phyloP scores from a whole-genome alignment of 2,329 filamentous ascomycete species.

The Pseudogymnoascus sp. region DNA sequence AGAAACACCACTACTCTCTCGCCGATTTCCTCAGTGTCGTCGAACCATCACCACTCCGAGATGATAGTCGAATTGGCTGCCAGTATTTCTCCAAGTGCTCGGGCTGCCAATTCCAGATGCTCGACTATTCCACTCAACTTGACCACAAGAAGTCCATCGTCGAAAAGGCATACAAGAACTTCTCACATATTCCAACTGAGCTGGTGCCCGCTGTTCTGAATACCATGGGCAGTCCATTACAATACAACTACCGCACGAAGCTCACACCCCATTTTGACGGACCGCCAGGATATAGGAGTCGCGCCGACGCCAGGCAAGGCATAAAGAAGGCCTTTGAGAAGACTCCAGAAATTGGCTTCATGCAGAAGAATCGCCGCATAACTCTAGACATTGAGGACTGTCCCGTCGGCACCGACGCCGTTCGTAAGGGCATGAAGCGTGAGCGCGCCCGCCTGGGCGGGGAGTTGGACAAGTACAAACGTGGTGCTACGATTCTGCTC shows the following conservation, averaged over 20 bases:
- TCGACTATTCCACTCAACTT: constrained; percentile 81
- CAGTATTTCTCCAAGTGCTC: constrained; percentile 82
- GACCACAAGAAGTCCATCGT: constrained; percentile 78
- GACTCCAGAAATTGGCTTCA: constrained; percentile 82
- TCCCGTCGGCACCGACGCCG: constrained; percentile 83
- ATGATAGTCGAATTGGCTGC: constrained; percentile 72
- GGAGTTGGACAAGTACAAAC: constrained; percentile 65
- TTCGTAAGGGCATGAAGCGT: constrained; percentile 69
- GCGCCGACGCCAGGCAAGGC: constrained; percentile 40
- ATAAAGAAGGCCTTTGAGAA: constrained; percentile 51
- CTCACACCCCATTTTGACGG: constrained; percentile 93
- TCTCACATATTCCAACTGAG: constrained; percentile 72
- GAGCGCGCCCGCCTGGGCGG: constrained; percentile 71
- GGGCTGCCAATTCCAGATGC: constrained; percentile 97
- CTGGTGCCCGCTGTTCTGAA: constrained; percentile 70
- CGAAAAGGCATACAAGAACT: constrained; percentile 86
- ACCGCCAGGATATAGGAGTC: constrained; percentile 47
- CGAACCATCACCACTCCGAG: constrained; percentile 65
- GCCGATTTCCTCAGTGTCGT: constrained; percentile 78
- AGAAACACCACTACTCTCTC: constrained; percentile 59
- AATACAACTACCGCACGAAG: constrained; percentile 94
- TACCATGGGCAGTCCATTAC: constrained; percentile 82
- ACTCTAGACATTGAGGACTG: constrained; percentile 97
- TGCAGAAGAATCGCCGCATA: constrained; percentile 69
- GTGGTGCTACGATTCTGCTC: constrained; percentile 81